A percentile compares a stretch with the other conserved stretches of the same genome.
Evolutionary conservation across 1,284 basidiomycete species (phyloP).

Genomic region (Peniophora sp.): DNA sequence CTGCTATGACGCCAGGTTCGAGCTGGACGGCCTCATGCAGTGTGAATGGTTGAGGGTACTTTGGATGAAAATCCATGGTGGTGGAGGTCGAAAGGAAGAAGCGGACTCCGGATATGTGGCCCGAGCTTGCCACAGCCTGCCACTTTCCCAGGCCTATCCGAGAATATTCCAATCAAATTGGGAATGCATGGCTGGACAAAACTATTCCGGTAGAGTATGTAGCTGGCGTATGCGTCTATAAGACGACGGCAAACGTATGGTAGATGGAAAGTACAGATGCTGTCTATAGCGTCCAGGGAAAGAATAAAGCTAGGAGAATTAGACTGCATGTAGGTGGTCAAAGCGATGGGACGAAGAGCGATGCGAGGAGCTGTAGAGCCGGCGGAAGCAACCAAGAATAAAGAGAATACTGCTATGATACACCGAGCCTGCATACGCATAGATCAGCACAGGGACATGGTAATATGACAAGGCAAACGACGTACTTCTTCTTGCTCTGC

Average conservation of each 20-base stretch:
- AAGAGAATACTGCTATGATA: slow-evolving; percentile 23
- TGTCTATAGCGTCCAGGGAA: too few species aligned
- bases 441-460: slow-evolving; percentile 6
- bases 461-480: slow-evolving; percentile 6
- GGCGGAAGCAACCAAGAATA: slow-evolving; percentile 9
- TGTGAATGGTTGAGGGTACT: slow-evolving; percentile 70
- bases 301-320: too few species aligned
- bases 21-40: slow-evolving; percentile 56
- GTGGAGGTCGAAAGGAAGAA: not conserved
- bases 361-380: not conserved
- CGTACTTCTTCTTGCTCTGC: slow-evolving; percentile 68
- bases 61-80: slow-evolving; percentile 58
- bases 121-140: too few species aligned
- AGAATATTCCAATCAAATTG: too few species aligned
- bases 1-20: slow-evolving; percentile 59
- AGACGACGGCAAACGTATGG: too few species aligned
- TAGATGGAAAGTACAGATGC: too few species aligned
- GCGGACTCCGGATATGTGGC: not conserved
- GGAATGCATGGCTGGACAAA: not conserved
- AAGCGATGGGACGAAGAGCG: not conserved
- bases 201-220: not conserved
- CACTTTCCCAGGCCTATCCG: too few species aligned
- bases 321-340: too few species aligned
- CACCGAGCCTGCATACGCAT: slow-evolving; percentile 31
- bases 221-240: too few species aligned